phyloP scores from a whole-genome alignment of 1,139 yeast species.

The Blastobotrys serpentis region DNA sequence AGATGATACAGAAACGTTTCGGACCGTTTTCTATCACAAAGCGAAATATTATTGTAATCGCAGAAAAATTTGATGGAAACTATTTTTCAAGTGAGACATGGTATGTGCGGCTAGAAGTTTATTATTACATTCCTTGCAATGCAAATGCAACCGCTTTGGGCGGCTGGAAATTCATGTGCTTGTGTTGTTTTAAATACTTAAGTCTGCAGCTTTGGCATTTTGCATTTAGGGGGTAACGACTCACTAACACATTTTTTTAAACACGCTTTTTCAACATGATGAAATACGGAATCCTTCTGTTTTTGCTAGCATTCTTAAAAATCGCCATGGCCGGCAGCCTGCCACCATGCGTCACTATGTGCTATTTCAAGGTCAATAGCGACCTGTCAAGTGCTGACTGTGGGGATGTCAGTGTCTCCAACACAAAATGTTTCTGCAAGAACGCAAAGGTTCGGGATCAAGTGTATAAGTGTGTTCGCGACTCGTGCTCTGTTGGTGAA shows the following conservation, averaged over 20 bases:
- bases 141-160: too few species aligned
- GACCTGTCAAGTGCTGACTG: background rate
- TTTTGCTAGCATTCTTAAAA: background rate
- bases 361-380: conserved; percentile 4
- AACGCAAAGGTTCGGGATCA: background rate
- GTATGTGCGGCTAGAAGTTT: too few species aligned
- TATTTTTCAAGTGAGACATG: too few species aligned
- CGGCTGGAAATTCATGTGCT: too few species aligned
- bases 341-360: background rate
- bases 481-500: conserved; percentile 1
- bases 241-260: background rate
- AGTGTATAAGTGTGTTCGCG: background rate
- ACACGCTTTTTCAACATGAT: background rate
- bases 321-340: background rate
- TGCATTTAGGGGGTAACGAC: background rate
- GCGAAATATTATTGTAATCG: too few species aligned
- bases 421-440: conserved; percentile 7
- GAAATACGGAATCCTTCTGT: background rate
- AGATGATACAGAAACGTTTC: too few species aligned
- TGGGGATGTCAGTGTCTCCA: background rate
- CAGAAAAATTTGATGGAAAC: too few species aligned
- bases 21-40: too few species aligned
- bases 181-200: too few species aligned
- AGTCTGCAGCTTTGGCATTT: too few species aligned
- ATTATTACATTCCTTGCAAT: too few species aligned